These are phyloP conservation scores for Colletotrichum tropicale DNA, from an alignment of 2,329 filamentous ascomycete species.

Conservation along the genomic window DNA sequence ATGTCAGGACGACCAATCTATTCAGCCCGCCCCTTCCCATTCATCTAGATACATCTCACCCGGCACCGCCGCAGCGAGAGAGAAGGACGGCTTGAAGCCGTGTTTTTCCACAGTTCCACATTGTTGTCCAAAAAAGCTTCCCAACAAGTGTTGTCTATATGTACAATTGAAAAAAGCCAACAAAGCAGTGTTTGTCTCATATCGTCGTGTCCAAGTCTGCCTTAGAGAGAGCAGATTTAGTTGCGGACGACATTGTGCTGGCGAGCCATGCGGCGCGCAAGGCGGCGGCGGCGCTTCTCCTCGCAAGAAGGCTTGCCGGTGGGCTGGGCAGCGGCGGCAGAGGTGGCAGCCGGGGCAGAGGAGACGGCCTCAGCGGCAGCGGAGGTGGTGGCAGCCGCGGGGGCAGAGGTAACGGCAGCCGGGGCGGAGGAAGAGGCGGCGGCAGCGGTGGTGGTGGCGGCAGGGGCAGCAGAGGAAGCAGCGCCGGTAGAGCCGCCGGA, in stretches of 20 bases:
- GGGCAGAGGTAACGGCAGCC: conserved; percentile 16
- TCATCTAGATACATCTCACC: background rate
- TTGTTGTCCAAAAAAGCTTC: background rate
- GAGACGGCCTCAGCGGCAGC: background rate
- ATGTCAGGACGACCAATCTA: conserved; percentile 2
- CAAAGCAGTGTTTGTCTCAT: conserved; percentile 1
- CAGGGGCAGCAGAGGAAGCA: conserved; percentile 17
- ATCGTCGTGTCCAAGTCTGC: background rate
- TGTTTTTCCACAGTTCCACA: background rate
- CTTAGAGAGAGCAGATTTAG: background rate
- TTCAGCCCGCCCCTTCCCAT: conserved; percentile 11
- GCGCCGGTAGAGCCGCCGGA: conserved; percentile 28
- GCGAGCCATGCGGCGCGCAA: conserved; percentile 19
- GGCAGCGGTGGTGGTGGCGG: conserved; percentile 19
- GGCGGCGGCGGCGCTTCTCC: conserved; percentile 20
- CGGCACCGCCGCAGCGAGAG: conserved; percentile 9
- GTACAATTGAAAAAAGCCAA: conserved; percentile 14
- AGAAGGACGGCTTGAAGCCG: background rate
- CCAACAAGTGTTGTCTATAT: conserved; percentile 8
- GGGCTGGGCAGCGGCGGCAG: conserved; percentile 8
- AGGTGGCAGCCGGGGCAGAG: background rate
- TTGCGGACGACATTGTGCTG: conserved; percentile 15
- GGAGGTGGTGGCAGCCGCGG: conserved; percentile 17
- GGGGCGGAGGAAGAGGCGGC: conserved; percentile 22
- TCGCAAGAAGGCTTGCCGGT: conserved; percentile 20